A percentile compares a stretch with the other conserved stretches of the same genome.
Conservation (phyloP, 306 rosid genomes). For the Dicorynia guianensis region DNA sequence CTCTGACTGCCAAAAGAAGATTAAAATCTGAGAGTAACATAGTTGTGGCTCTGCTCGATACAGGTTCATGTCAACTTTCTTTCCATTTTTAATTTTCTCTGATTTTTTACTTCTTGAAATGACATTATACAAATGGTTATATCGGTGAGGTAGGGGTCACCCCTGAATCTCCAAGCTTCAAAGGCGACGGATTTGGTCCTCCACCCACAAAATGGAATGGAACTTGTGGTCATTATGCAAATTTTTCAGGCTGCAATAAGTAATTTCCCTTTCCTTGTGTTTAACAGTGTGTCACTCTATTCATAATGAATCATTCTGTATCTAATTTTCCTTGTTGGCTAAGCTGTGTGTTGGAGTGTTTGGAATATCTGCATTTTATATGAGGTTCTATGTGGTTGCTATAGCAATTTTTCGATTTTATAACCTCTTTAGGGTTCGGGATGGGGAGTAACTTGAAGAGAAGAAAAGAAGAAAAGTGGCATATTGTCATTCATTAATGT, state of each 20-base stretch:
- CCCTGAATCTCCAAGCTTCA: constrained; percentile 83
- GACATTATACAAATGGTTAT: neutral
- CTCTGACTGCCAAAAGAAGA: constrained; percentile 68
- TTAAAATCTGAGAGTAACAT: constrained; percentile 56
- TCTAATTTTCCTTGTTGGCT: too few species aligned
- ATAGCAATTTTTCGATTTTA: too few species aligned
- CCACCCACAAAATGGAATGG: constrained; percentile 94
- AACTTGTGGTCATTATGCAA: constrained; percentile 64
- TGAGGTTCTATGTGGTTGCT: neutral
- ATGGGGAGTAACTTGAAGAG: too few species aligned
- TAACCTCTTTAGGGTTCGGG: too few species aligned
- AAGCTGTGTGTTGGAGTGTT: too few species aligned
- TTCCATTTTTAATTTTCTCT: neutral
- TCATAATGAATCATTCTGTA: constrained; percentile 6
- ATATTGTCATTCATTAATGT: neutral
- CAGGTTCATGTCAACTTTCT: constrained; percentile 53
- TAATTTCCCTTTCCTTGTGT: constrained; percentile 42
- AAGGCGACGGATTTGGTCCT: constrained; percentile 75
- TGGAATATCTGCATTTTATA: neutral
- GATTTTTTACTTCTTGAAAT: constrained; percentile 1
- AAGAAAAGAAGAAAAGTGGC: too few species aligned
- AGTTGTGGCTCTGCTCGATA: constrained; percentile 80
- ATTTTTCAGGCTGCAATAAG: constrained; percentile 96
- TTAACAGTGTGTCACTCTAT: neutral
- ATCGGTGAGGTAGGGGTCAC: constrained; percentile 61